phyloP scores from a whole-genome alignment of 768 basidiomycete species.

The Rhizopogon vinicolor region DNA sequence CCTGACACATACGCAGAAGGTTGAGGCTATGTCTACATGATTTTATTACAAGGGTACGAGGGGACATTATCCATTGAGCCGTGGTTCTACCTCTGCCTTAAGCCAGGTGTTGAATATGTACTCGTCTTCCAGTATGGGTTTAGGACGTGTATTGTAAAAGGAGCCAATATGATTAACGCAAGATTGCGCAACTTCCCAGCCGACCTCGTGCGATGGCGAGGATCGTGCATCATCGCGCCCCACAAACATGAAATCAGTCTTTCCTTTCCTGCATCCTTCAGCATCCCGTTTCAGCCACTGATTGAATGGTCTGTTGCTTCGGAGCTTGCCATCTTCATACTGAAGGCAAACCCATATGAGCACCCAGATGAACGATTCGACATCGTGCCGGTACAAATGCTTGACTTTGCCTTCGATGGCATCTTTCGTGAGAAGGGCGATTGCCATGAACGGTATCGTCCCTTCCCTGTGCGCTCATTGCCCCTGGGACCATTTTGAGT shows the following conservation, averaged over 20 bases:
- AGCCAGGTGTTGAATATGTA: too few relatives aligned
- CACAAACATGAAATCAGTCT: background rate
- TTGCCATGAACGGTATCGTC: slow-evolving; percentile 11
- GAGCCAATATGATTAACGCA: too few relatives aligned
- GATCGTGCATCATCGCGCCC: too few relatives aligned
- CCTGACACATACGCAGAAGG: too few relatives aligned
- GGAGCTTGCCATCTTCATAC: background rate
- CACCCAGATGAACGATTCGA: background rate
- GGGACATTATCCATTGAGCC: too few relatives aligned
- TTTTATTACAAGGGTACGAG: too few relatives aligned
- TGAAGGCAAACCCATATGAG: background rate
- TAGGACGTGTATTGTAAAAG: too few relatives aligned
- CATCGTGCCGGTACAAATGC: background rate
- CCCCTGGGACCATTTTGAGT: background rate
- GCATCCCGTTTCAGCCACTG: background rate
- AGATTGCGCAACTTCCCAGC: background rate
- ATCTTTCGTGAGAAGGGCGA: background rate
- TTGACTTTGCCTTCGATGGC: background rate
- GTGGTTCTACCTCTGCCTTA: too few relatives aligned
- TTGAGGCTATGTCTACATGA: too few relatives aligned
- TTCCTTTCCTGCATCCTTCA: background rate
- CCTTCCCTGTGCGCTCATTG: slow-evolving; percentile 10
- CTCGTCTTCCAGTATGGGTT: too few relatives aligned
- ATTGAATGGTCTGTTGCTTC: background rate
- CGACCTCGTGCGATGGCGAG: background rate